Conservation (phyloP, 768 basidiomycete genomes). For the Rubroboletus pulcherrimus region DNA sequence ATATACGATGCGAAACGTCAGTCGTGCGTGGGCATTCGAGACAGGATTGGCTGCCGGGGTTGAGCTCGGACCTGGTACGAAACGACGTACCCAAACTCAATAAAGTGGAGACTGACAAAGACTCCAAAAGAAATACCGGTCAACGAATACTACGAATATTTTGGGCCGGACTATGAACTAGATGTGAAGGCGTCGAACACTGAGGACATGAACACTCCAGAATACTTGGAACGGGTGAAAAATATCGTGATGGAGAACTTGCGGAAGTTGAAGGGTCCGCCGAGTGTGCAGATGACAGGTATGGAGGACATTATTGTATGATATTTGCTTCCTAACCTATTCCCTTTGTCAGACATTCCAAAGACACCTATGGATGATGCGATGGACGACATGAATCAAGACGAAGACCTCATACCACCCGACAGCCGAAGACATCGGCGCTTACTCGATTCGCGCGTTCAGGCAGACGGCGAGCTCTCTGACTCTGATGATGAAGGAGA, state of each 20-base stretch:
- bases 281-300: conserved; percentile 91
- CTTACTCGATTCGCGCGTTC: conserved; percentile 75
- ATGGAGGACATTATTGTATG: conserved; percentile 14
- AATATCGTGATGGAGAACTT: conserved; percentile 90
- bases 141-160: conserved; percentile 99
- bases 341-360: conserved; percentile 64
- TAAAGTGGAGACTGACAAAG: conserved; percentile 2
- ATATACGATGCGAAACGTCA: conserved; percentile 98
- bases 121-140: conserved; percentile 82
- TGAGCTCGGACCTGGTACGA: conserved; percentile 77
- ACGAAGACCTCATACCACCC: conserved; percentile 77
- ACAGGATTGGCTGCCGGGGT: conserved; percentile 98
- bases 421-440: conserved; percentile 75
- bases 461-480: conserved; percentile 85
- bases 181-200: conserved; percentile 94
- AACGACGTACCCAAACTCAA: neutral
- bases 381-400: conserved; percentile 76
- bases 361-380: conserved; percentile 77
- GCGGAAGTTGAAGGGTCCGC: conserved; percentile 80
- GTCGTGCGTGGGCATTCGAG: conserved; percentile 96
- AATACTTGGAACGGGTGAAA: conserved; percentile 91
- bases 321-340: neutral
- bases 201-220: conserved; percentile 90
- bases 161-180: conserved; percentile 94
- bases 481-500: conserved; percentile 98